Evolutionary conservation across 75 land plant genomes (phyloP).

Genomic region (Selaginella tamariscina): DNA sequence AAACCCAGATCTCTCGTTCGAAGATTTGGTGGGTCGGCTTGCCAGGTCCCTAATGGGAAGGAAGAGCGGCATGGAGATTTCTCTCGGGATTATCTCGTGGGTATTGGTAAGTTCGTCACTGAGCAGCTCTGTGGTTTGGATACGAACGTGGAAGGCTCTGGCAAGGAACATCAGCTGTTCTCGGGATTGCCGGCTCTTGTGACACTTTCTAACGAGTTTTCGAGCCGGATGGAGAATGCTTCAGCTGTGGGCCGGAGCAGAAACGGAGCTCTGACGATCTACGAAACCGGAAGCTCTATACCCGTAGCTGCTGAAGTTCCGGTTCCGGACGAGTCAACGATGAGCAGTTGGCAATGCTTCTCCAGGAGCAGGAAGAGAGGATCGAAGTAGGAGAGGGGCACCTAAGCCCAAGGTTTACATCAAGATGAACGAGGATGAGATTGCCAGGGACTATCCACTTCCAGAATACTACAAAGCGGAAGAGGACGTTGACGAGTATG

Average conservation of each 20-base stretch:
- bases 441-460: conserved; percentile 82
- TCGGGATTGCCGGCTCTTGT: conserved; percentile 47
- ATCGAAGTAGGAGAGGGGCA: not conserved
- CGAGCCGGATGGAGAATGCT: conserved; percentile 14
- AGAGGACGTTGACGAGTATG: conserved; percentile 57
- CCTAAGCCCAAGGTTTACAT: conserved; percentile 39
- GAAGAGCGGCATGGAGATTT: no score
- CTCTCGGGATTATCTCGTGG: conserved; percentile 50
- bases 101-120: conserved; percentile 54
- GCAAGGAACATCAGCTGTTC: conserved; percentile 41
- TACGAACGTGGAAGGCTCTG: conserved; percentile 41
- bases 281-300: not conserved
- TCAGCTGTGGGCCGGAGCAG: not conserved
- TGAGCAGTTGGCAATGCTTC: conserved; percentile 58
- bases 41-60: no score
- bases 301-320: not conserved
- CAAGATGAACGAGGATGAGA: conserved; percentile 88
- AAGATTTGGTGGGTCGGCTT: conserved; percentile 64
- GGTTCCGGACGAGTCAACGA: conserved; percentile 30
- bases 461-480: conserved; percentile 72
- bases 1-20: conserved; percentile 48
- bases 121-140: conserved; percentile 63
- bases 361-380: conserved; percentile 78
- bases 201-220: conserved; percentile 51
- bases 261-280: conserved; percentile 13